These are phyloP conservation scores for Rubia yunnanensis DNA, from an alignment of 257 asterid genomes.

Conservation along the genomic window DNA sequence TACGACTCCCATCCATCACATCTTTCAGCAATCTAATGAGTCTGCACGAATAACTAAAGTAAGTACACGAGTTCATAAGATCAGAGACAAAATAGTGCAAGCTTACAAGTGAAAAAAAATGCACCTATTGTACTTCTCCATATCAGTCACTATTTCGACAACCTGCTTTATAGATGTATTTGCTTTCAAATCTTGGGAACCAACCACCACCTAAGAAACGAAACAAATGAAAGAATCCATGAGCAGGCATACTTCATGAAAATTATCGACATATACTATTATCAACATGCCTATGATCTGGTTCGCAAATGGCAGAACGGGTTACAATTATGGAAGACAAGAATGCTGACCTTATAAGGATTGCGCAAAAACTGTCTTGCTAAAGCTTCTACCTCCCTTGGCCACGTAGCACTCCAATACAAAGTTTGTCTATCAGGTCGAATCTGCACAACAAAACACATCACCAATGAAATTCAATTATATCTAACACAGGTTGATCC, in stretches of 20 bases:
- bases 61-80: slow-evolving; percentile 1
- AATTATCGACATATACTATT: neutral
- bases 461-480: neutral
- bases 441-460: slow-evolving; percentile 39
- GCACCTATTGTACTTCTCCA: slow-evolving; percentile 80
- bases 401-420: slow-evolving; percentile 99
- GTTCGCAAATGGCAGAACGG: neutral
- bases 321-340: neutral
- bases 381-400: slow-evolving; percentile 94
- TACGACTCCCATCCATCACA: slow-evolving; percentile 99
- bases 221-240: neutral
- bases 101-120: slow-evolving; percentile 6
- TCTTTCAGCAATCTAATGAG: slow-evolving; percentile 89
- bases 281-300: neutral
- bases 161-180: slow-evolving; percentile 88
- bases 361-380: slow-evolving; percentile 65
- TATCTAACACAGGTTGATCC: neutral
- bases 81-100: neutral
- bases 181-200: slow-evolving; percentile 90
- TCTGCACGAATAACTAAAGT: slow-evolving; percentile 28
- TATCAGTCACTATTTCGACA: slow-evolving; percentile 82
- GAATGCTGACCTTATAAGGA: slow-evolving; percentile 64
- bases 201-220: slow-evolving; percentile 60
- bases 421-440: slow-evolving; percentile 98
- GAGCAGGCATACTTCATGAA: neutral